Evolutionary conservation across 1,284 basidiomycete species (phyloP), one percentile per base, ranked within the genome.

Genomic region (Boletus semigastroideus): DNA sequence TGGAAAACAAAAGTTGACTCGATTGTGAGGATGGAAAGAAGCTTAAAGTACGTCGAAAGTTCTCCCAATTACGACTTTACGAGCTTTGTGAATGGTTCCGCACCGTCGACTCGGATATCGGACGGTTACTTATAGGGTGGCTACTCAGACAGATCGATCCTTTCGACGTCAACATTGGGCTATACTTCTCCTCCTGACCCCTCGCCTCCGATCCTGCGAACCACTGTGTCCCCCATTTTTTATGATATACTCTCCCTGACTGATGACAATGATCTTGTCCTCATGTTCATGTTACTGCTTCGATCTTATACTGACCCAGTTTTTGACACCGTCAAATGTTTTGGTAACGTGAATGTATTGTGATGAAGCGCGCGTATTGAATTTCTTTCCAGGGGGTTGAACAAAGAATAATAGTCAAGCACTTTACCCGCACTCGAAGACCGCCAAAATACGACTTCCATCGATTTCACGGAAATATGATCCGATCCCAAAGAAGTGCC

Each of bases 11-110:
- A 11, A 16, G 30, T 4, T 49, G 19, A 17, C 17, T 7, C 12
- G 12, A 31, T 5, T 22, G 48, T 17, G 48, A 49, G 19, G 48
- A 43, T 11, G 27, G 48, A 9, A 43, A 49, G 48, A 49, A 41
- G 5, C 5, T 49, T 20, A 5, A 25, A 7, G 48, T 49, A 25
- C 14, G 48, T 36, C 14, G 25, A 36, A 28, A 20, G 17, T 28
- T 42, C 13, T 14, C 14, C 4, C 37, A 36, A 17, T 12, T 9
- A 10, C 19, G 37, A 12, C 4, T 28, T 20, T 17, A 14, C 28
- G 7, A 4, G 5, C 4, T 28, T 20, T 17, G 9, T 17, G 7
- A 4, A 12, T 12, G 5, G 25, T 12, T 30, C 36, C 19, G 17
- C 16, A 22, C 13, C 17, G 4, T 44, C 42, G 13, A 33, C 42